A percentile compares a stretch with the other conserved stretches of the same genome.
phyloP scores from a whole-genome alignment of 495 filamentous ascomycete species.

The Niebla homalea region DNA sequence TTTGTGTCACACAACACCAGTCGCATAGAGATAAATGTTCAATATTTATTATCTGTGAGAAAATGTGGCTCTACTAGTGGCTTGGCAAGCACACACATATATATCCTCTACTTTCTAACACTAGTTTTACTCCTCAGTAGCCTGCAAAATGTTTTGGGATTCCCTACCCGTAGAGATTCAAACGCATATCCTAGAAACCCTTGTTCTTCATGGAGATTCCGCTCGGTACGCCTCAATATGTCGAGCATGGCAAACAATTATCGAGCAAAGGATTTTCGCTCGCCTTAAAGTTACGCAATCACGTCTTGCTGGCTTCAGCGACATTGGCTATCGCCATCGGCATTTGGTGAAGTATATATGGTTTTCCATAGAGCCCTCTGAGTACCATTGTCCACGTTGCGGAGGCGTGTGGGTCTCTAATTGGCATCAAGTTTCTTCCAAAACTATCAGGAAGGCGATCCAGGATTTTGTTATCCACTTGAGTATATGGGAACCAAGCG shows the following conservation, averaged over 20 bases:
- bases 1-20: too few relatives aligned
- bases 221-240: constrained; percentile 26
- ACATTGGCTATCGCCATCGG: constrained; percentile 24
- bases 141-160: constrained; percentile 12
- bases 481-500: constrained; percentile 24
- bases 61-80: constrained; percentile 3
- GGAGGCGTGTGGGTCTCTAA: constrained; percentile 13
- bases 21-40: too few relatives aligned
- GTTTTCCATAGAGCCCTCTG: constrained; percentile 27
- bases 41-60: neutral
- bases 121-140: constrained; percentile 7
- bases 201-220: constrained; percentile 21
- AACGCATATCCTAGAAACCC: constrained; percentile 9
- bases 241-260: constrained; percentile 25
- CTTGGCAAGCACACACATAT: constrained; percentile 6
- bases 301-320: constrained; percentile 22
- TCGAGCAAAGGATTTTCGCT: constrained; percentile 28
- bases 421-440: constrained; percentile 11
- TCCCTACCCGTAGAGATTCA: constrained; percentile 14
- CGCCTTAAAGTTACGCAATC: constrained; percentile 25
- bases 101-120: constrained; percentile 3
- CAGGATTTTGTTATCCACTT: constrained; percentile 24
- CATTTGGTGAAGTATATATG: constrained; percentile 26
- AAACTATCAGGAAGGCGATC: constrained; percentile 23
- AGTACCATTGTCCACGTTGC: constrained; percentile 23